Evolutionary conservation across 2,329 filamentous ascomycete genomes (phyloP), one percentile per base, ranked within the genome.

Genomic region (Colletotrichum kahawae): DNA sequence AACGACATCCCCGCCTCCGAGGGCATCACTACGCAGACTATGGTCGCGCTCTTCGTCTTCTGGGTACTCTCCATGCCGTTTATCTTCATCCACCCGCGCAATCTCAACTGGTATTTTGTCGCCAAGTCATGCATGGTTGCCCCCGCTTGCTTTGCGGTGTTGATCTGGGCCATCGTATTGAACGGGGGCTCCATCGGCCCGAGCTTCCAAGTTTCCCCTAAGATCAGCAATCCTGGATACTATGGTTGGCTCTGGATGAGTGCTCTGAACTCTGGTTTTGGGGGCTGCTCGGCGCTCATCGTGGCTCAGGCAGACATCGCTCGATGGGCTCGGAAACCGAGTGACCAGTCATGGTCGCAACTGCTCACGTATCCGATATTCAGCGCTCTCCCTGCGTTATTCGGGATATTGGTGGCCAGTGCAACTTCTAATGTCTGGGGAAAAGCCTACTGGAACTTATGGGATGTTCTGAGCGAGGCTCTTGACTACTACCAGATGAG

Each of bases 391-490:
- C n/a, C 43, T 69, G 36, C 27, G n/a, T 33, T 60, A 54, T 69
- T 43, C 24, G 62, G 33, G 16, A 43, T 65, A 7, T n/a, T 65
- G 14, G 54, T 57, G 9, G 54, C 24, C 27, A 18, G 24, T 14
- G 24, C 54, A 7, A 57, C 54, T 8, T 57, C 54, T 12, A 38
- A 38, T 27, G 14, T 65, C 33, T 65, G 38, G 33, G 62, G 62
- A 6, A 29, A 65, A 18, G 62, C 34, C 18, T 65, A 36, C 62
- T 65, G 62, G 85, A 85, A 86, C 63, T 79, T 84, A 18, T 86
- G 84, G 83, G 84, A 86, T 74, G 80, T 86, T 18, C 83, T 83
- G 48, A 77, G 75, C 29, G 77, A 78, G 1, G 83, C 86, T 9
- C 81, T 86, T 6, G 81, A 83, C 51, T 80, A 82, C 33, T 82